These are phyloP conservation scores for Solanum neorickii DNA, from an alignment of 257 asterid species.

Conservation along the genomic window DNA sequence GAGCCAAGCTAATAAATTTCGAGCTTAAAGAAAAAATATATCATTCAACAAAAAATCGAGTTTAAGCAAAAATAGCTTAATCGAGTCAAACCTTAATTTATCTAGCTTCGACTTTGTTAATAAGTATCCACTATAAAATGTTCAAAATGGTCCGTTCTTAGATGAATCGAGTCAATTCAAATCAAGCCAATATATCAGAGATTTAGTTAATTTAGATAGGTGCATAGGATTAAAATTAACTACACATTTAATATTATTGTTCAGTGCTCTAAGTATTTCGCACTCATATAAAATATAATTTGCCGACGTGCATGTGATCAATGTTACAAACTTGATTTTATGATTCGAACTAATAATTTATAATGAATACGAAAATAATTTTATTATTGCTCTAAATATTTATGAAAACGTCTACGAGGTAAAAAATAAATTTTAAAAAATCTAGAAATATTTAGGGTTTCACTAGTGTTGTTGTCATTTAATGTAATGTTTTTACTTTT, in stretches of 20 bases:
- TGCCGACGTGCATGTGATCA: too few relatives aligned
- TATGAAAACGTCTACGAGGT: background rate
- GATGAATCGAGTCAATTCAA: background rate
- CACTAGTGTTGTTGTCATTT: background rate
- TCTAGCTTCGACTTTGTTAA: background rate
- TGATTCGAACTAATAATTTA: too few relatives aligned
- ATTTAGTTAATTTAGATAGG: background rate
- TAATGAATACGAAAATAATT: fast-evolving
- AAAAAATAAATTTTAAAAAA: background rate
- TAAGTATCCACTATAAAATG: background rate
- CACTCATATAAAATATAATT: background rate
- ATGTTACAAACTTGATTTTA: background rate
- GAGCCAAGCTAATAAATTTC: background rate
- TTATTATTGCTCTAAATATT: background rate
- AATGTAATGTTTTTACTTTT: background rate
- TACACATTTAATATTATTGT: fast-evolving
- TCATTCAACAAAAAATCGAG: background rate
- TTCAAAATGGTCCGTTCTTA: background rate
- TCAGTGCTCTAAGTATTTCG: fast-evolving
- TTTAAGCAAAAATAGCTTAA: background rate
- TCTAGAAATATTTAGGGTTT: background rate
- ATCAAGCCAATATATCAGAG: background rate
- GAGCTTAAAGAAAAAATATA: background rate
- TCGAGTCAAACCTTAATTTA: background rate
- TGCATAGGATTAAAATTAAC: background rate